A percentile compares a stretch with the other conserved stretches of the same genome.
Evolutionary conservation across 1,284 basidiomycete genomes (phyloP).

Genomic region (Sanghuangporus weigelae): DNA sequence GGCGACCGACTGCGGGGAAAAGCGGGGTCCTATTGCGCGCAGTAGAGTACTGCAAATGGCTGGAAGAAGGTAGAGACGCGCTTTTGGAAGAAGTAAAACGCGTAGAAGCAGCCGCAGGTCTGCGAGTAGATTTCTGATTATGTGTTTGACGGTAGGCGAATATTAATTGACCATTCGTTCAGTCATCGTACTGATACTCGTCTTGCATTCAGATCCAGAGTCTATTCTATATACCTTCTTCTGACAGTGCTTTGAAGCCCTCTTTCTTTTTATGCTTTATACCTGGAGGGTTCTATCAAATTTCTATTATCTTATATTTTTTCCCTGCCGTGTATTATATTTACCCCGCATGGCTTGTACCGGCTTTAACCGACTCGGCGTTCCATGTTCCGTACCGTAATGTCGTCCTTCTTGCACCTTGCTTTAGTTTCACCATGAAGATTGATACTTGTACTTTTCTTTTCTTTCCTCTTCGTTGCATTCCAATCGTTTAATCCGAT

Average conservation of each 20-base stretch:
- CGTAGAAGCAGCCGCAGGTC: slow-evolving; percentile 56
- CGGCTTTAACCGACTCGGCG: neutral
- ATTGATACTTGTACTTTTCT: too few species aligned
- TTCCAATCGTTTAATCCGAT: too few species aligned
- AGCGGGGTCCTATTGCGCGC: slow-evolving; percentile 77
- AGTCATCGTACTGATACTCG: neutral
- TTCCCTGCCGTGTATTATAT: neutral
- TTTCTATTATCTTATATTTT: neutral
- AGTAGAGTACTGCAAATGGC: slow-evolving; percentile 71
- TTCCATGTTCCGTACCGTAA: neutral
- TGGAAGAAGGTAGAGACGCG: slow-evolving; percentile 67
- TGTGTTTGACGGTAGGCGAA: neutral
- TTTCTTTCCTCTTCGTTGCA: too few species aligned
- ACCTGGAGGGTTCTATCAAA: neutral
- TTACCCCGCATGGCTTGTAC: neutral
- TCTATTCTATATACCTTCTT: neutral
- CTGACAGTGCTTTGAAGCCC: neutral
- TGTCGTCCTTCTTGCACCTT: too few species aligned
- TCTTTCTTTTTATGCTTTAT: neutral
- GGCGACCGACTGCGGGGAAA: slow-evolving; percentile 60
- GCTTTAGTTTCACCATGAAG: too few species aligned
- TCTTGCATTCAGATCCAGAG: neutral
- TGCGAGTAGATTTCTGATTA: slow-evolving; percentile 18
- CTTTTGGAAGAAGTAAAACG: slow-evolving; percentile 56
- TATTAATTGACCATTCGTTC: neutral